Evolutionary conservation across 495 filamentous ascomycete genomes (phyloP), one percentile per base, ranked within the genome.

Genomic region (Recurvomyces mirabilis): DNA sequence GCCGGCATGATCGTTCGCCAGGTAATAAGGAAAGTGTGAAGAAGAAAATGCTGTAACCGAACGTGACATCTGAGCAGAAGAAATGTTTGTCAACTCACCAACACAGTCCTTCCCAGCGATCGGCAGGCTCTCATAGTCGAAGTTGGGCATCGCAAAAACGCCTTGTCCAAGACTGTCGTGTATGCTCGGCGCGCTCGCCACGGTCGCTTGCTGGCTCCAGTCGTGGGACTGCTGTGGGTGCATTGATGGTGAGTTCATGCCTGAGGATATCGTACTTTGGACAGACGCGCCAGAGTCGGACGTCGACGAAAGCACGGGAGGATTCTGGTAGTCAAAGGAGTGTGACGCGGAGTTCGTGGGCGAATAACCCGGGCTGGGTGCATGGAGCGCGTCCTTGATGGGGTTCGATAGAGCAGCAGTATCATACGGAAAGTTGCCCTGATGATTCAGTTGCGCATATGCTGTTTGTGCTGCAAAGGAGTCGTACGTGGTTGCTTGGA

Each of bases 211-310:
- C n/a, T 73, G 71, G 18, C 72, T 63, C 74, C 81, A 84, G 49
- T 77, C 67, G 29, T 71, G 66, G 53, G 63, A 73, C 60, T 55
- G 77, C 57, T 68, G 65, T 29, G 73, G 64, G 38, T 70, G 66
- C 30, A 80, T 73, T 14, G 74, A 81, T 15, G 87, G 87, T 7
- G 87, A 94, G 24, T 81, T 84, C 53, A 84, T 80, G 24, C 78
- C 73, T 4, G 87, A 93, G 1, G 87, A 91, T 13, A 83, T 72
- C 11, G 81, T 78, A 55, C 76, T 79, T 20, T 71, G 70, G 43
- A 73, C 68, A 12, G 84, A 88, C 12, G 78, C 74, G 1, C 73
- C 80, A 2, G 85, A 91, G 20, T 81, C 79, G 42, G 80, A 84
- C 13, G 82, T 87, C 3, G 58, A 54, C 18, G 36, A 87, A 48